These are phyloP conservation scores for Gossypium davidsonii DNA, from an alignment of 441 rosid genomes.

Conservation along the genomic window DNA sequence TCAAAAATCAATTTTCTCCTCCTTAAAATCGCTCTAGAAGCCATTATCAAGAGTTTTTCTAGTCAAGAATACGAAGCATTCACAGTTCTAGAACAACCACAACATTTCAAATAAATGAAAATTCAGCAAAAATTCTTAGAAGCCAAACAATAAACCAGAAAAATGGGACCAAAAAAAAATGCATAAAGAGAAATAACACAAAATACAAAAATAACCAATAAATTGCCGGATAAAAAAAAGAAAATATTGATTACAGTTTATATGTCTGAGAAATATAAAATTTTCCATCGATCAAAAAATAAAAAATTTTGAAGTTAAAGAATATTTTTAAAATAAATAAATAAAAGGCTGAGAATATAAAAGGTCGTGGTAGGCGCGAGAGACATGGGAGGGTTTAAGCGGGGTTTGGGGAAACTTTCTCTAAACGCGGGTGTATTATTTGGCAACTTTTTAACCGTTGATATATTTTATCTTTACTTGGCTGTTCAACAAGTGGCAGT, in stretches of 20 bases:
- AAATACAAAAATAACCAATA: background rate
- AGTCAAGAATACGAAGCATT: constrained; percentile 16
- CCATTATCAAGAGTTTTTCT: constrained; percentile 37
- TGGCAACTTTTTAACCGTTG: background rate
- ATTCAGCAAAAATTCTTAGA: background rate
- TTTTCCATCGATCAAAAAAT: background rate
- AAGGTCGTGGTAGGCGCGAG: no score
- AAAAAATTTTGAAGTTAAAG: background rate
- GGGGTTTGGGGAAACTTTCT: background rate
- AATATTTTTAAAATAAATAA: no score
- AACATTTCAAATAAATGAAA: background rate
- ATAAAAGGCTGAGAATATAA: background rate
- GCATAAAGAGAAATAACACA: background rate
- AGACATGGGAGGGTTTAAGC: background rate
- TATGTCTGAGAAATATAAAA: background rate
- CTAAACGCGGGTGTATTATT: background rate
- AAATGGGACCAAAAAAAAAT: background rate
- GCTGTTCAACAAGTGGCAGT: no score
- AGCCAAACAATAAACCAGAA: background rate
- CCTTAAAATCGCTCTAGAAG: constrained; percentile 63
- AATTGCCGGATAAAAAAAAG: background rate
- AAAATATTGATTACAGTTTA: background rate
- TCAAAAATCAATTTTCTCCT: constrained; percentile 45
- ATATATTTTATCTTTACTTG: no score
- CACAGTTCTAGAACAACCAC: constrained; percentile 23